Evolutionary conservation across 305 asterid genomes (phyloP), one percentile per base, ranked within the genome.

Genomic region (Fraxinus xanthoxyloides): DNA sequence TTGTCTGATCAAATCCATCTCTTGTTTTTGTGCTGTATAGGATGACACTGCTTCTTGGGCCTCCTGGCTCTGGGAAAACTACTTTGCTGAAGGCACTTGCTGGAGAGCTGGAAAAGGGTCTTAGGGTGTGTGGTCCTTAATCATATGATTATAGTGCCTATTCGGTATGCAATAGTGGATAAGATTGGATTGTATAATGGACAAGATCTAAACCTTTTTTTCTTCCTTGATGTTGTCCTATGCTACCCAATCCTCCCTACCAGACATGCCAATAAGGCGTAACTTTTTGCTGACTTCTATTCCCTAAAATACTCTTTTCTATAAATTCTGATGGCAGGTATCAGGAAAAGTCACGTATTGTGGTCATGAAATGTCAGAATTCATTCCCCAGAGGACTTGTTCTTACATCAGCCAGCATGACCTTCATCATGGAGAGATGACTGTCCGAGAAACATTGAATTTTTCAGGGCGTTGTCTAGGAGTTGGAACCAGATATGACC

Each of bases 31-130:
- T 77, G 12, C 38, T 81, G 61, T 84, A 65, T 61, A 96, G 99
- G 94, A 89, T 93, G 95, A 89, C 98, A 7, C 92, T 96, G 51
- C 97, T 96, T 86, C 98, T 96, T 69, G 99, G 99, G 75, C 99
- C 99, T 81, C 99, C 99, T 1, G 88, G 98, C n/a, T 75, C 98
- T 7, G 99, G 99, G 77, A 96, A 96, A 85, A 94, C 99, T 15
- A 88, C 90, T 38, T 81, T 94, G 85, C 88, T 96, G 38, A 93
- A 92, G 86, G 94, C 98, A 76, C 98, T 96, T 70, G 91, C 98
- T 21, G 98, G 95, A 69, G 89, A 82, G 83, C 88, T 87, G 82
- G 98, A 93, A 72, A 84, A 88, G 79, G 92, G 94, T 84, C 89
- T 93, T 78, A 87, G 91, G 90, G 99, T 93, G 80, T 78, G 90